These are phyloP conservation scores for Tremella yokohamensis DNA, from an alignment of 768 basidiomycete species.

Conservation along the genomic window DNA sequence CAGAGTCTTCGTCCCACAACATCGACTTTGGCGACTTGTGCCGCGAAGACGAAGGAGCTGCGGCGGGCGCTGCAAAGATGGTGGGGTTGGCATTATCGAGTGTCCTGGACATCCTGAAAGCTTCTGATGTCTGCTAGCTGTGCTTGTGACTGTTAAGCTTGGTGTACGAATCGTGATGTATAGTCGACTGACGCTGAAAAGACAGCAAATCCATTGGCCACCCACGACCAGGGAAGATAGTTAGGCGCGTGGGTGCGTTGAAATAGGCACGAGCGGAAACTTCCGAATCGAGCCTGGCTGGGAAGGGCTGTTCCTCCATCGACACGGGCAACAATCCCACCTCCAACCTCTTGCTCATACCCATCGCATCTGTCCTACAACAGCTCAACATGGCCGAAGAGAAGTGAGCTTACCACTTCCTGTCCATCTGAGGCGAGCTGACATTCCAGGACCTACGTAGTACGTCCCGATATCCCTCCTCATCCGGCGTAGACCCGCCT, in stretches of 20 bases:
- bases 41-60: conserved; percentile 44
- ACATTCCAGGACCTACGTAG: conserved; percentile 4
- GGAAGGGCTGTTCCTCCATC: too few species aligned
- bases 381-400: too few species aligned
- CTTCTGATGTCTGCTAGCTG: neutral
- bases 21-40: conserved; percentile 52
- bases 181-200: neutral
- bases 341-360: too few species aligned
- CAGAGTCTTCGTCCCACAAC: conserved; percentile 53
- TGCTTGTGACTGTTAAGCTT: neutral
- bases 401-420: too few species aligned
- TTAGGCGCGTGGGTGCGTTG: too few species aligned
- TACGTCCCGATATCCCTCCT: neutral
- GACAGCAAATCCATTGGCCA: neutral
- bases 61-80: conserved; percentile 57
- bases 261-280: too few species aligned
- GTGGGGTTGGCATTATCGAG: conserved; percentile 82
- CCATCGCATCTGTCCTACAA: too few species aligned
- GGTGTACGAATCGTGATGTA: neutral
- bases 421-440: conserved; percentile 9
- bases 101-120: conserved; percentile 39
- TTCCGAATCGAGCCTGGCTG: too few species aligned
- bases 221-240: too few species aligned
- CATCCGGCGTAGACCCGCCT: too few species aligned
- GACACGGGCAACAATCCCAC: too few species aligned